Evolutionary conservation across 2,329 filamentous ascomycete genomes (phyloP).

Genomic region (Monosporascus sp.): DNA sequence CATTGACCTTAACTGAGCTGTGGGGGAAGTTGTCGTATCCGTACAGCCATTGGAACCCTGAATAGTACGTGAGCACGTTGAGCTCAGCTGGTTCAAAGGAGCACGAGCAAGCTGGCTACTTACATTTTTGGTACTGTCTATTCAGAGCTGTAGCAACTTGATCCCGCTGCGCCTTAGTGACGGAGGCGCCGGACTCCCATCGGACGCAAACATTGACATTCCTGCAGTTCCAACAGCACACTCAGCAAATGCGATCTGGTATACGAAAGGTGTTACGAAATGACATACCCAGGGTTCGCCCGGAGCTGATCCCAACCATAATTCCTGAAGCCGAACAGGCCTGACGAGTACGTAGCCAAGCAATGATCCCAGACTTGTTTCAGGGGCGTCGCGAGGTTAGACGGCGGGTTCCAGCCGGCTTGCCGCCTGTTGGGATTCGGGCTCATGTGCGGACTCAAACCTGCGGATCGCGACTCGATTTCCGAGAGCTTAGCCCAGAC

Average conservation of each 20-base stretch:
- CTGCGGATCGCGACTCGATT: not conserved
- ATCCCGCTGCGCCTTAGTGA: slow-evolving; percentile 34
- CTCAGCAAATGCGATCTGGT: not conserved
- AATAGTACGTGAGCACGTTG: too few species aligned
- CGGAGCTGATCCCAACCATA: slow-evolving; percentile 31
- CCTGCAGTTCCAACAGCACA: not conserved
- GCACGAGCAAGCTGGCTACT: not conserved
- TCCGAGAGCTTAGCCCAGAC: not conserved
- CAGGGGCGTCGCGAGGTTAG: slow-evolving; percentile 17
- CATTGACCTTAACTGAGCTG: slow-evolving; percentile 25
- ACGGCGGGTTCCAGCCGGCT: slow-evolving; percentile 25
- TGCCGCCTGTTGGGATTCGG: slow-evolving; percentile 20
- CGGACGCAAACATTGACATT: slow-evolving; percentile 38
- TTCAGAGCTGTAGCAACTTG: slow-evolving; percentile 31
- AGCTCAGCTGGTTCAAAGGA: not conserved
- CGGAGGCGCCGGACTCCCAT: slow-evolving; percentile 35
- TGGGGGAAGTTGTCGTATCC: slow-evolving; percentile 41
- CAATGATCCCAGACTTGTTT: slow-evolving; percentile 29
- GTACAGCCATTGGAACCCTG: slow-evolving; percentile 34
- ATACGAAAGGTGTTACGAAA: not conserved
- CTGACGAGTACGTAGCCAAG: slow-evolving; percentile 21
- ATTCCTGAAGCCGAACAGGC: slow-evolving; percentile 26
- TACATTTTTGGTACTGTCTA: slow-evolving; percentile 32
- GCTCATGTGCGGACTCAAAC: not conserved
- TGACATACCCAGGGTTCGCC: slow-evolving; percentile 23